These are phyloP conservation scores for Albifimbria verrucaria DNA, from an alignment of 2,329 filamentous ascomycete species.

Conservation along the genomic window DNA sequence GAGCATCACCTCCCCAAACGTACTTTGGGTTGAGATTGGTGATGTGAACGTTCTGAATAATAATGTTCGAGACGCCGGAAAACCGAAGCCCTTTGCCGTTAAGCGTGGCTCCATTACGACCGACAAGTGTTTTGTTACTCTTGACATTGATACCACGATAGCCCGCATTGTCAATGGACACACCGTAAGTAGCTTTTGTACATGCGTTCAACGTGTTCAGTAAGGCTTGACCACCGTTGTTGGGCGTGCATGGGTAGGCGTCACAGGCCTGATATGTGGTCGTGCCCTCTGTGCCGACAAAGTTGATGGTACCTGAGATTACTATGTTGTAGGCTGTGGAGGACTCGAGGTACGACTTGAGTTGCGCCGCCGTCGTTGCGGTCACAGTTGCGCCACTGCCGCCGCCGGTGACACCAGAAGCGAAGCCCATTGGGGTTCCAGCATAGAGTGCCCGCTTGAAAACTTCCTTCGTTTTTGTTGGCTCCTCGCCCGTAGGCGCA, in stretches of 20 bases:
- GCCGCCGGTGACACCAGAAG: constrained; percentile 57
- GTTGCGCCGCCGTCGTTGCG: constrained; percentile 50
- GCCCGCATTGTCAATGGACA: constrained; percentile 51
- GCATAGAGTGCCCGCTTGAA: too few species aligned
- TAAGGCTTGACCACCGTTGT: constrained; percentile 56
- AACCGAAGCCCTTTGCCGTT: constrained; percentile 54
- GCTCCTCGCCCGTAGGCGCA: constrained; percentile 33
- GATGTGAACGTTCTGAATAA: constrained; percentile 57
- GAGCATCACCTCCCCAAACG: constrained; percentile 58
- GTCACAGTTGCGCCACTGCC: constrained; percentile 51
- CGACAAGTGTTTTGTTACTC: constrained; percentile 57
- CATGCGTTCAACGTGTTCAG: too few species aligned
- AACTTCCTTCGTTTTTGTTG: too few species aligned
- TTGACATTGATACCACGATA: constrained; percentile 46
- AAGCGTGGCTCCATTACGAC: constrained; percentile 52
- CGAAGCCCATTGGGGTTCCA: constrained; percentile 40
- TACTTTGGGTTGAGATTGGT: constrained; percentile 55
- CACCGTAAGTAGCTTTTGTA: constrained; percentile 54
- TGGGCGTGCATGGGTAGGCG: constrained; percentile 54
- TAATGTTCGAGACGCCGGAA: constrained; percentile 49
- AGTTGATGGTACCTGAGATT: constrained; percentile 54
- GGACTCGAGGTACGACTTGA: constrained; percentile 57
- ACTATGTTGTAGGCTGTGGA: constrained; percentile 53
- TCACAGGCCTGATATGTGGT: constrained; percentile 52
- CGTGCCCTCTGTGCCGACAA: constrained; percentile 52